These are phyloP conservation scores for Irpex rosettiformis DNA, from an alignment of 1,284 basidiomycete species.

Conservation along the genomic window DNA sequence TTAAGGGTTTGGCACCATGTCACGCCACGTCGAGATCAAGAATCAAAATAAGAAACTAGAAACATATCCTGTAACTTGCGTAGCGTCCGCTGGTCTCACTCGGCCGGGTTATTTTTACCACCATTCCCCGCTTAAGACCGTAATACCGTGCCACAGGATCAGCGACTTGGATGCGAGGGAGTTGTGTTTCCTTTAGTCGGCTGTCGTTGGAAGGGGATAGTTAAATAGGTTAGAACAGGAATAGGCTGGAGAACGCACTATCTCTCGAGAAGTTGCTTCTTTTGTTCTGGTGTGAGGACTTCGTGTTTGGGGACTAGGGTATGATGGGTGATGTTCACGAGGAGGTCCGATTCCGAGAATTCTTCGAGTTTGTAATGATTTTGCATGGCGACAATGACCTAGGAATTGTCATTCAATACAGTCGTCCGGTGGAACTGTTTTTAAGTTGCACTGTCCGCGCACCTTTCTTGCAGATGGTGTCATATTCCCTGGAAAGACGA, in stretches of 20 bases:
- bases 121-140: conserved; percentile 91
- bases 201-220: conserved; percentile 37
- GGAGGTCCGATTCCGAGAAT: conserved; percentile 93
- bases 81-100: conserved; percentile 97
- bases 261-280: conserved; percentile 83
- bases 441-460: no score
- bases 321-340: conserved; percentile 98
- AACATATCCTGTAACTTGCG: conserved; percentile 89
- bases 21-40: no score
- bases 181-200: conserved; percentile 96
- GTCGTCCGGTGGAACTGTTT: no score
- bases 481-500: conserved; percentile 96
- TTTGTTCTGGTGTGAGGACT: conserved; percentile 84
- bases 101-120: conserved; percentile 97
- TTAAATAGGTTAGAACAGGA: neutral
- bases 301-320: conserved; percentile 94
- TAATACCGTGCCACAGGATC: conserved; percentile 99
- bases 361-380: conserved; percentile 89
- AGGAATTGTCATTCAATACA: no score
- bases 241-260: conserved; percentile 65
- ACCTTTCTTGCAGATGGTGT: conserved; percentile 95
- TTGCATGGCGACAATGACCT: conserved; percentile 91
- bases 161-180: conserved; percentile 93
- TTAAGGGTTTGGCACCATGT: no score
- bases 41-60: no score